Evolutionary conservation across 345 rosid genomes (phyloP).

Genomic region (Camelina neglecta): DNA sequence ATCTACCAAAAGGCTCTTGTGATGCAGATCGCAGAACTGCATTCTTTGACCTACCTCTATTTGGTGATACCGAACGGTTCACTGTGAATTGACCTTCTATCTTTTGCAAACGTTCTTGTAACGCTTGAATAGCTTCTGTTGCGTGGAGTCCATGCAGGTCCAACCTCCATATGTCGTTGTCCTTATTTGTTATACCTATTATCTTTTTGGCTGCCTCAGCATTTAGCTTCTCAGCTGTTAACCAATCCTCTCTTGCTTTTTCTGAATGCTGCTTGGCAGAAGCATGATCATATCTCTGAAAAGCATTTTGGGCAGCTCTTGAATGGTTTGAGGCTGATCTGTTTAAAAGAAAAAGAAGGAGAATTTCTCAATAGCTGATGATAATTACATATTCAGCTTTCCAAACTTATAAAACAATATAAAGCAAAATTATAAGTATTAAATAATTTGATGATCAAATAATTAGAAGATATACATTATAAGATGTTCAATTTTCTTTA

Average conservation of each 20-base stretch:
- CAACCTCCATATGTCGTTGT: constrained; percentile 67
- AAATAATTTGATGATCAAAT: too few species aligned
- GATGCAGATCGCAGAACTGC: constrained; percentile 50
- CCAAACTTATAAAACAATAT: too few species aligned
- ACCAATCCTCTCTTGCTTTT: constrained; percentile 76
- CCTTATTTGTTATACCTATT: constrained; percentile 60
- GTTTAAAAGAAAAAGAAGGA: constrained; percentile 28
- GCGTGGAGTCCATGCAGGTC: constrained; percentile 97
- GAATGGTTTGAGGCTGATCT: constrained; percentile 89
- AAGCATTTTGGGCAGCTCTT: constrained; percentile 80
- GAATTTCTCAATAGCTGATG: constrained; percentile 17
- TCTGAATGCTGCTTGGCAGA: constrained; percentile 72
- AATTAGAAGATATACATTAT: too few species aligned
- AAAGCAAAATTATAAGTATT: too few species aligned
- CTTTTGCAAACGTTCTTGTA: constrained; percentile 67
- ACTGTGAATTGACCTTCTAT: constrained; percentile 56
- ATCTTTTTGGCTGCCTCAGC: constrained; percentile 78
- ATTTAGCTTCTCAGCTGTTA: constrained; percentile 71
- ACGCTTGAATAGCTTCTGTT: constrained; percentile 78
- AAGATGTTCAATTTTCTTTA: too few species aligned
- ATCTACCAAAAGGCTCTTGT: constrained; percentile 46
- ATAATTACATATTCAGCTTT: neutral
- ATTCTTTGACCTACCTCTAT: constrained; percentile 43
- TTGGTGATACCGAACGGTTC: constrained; percentile 52
- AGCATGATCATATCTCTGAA: constrained; percentile 72